A percentile compares a stretch with the other conserved stretches of the same genome.
Conservation (phyloP, 306 rosid genomes). For the Glycyrrhiza uralensis region DNA sequence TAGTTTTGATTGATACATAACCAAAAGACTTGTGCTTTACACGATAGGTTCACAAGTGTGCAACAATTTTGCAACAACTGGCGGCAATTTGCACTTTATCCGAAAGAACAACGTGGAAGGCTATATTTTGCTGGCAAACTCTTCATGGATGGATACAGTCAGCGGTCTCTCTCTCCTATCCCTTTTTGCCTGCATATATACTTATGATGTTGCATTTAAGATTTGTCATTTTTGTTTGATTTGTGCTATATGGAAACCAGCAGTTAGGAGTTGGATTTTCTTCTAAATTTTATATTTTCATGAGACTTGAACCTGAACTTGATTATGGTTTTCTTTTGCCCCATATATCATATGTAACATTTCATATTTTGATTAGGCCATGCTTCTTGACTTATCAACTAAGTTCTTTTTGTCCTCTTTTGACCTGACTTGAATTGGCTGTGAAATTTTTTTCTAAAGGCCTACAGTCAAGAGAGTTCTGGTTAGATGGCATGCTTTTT, state of each 20-base stretch:
- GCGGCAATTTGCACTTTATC: conserved; percentile 85
- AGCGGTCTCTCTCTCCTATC: conserved; percentile 64
- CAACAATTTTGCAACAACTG: conserved; percentile 89
- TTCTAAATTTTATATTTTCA: conserved; percentile 1
- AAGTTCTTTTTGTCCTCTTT: neutral
- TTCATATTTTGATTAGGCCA: neutral
- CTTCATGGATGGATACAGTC: conserved; percentile 81
- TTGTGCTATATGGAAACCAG: neutral
- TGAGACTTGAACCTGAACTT: neutral
- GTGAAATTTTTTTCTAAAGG: neutral
- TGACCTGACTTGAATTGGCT: neutral
- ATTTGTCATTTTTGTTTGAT: conserved; percentile 19
- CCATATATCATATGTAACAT: neutral
- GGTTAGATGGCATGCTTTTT: neutral
- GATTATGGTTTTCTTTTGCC: neutral
- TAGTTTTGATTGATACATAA: conserved; percentile 19
- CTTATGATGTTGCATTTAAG: conserved; percentile 17
- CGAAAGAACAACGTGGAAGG: conserved; percentile 73
- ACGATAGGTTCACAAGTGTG: conserved; percentile 92
- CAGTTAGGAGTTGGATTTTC: neutral
- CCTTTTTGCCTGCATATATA: conserved; percentile 25
- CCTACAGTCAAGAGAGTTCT: neutral
- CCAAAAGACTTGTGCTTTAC: conserved; percentile 14
- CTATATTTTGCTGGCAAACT: conserved; percentile 78
- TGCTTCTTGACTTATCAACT: neutral